Percentiles rank a stretch among this genome's conserved stretches.
These are phyloP conservation scores for Moesziomyces sp. DNA, from an alignment of 1,284 basidiomycete genomes.

Conservation along the genomic window DNA sequence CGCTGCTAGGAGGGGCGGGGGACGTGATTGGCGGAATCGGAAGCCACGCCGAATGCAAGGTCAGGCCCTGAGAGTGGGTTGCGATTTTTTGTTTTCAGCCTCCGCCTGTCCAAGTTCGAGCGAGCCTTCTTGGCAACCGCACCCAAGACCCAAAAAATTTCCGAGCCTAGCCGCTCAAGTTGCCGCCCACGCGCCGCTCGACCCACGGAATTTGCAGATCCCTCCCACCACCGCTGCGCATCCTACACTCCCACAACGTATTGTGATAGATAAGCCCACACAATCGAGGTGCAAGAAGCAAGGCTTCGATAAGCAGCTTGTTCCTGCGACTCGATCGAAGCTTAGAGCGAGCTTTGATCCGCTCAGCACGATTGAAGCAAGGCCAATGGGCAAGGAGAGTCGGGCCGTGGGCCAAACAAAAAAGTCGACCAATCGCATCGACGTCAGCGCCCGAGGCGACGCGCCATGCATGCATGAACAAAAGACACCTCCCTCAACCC, in stretches of 20 bases:
- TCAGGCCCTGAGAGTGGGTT: background rate
- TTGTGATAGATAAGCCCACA: too few relatives aligned
- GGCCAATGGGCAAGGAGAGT: background rate
- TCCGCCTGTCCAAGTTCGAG: conserved; percentile 21
- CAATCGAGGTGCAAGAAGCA: too few relatives aligned
- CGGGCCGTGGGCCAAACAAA: conserved; percentile 1
- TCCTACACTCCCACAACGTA: too few relatives aligned
- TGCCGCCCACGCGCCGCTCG: conserved; percentile 7
- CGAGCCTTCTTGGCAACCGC: conserved; percentile 1
- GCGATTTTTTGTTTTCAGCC: background rate
- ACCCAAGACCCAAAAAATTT: background rate
- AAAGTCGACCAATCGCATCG: conserved; percentile 10
- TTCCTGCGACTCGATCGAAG: too few relatives aligned
- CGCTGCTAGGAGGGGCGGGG: background rate
- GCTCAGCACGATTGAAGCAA: too few relatives aligned
- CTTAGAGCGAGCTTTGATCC: background rate
- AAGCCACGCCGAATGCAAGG: background rate
- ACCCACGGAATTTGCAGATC: conserved; percentile 3
- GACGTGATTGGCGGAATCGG: background rate
- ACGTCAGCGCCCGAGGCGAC: background rate
- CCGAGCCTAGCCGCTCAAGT: conserved; percentile 13
- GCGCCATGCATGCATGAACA: too few relatives aligned
- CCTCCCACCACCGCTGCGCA: too few relatives aligned
- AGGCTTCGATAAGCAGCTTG: too few relatives aligned
- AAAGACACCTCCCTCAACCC: too few relatives aligned